Evolutionary conservation across 768 basidiomycete species (phyloP).

Genomic region (Artomyces pyxidatus): DNA sequence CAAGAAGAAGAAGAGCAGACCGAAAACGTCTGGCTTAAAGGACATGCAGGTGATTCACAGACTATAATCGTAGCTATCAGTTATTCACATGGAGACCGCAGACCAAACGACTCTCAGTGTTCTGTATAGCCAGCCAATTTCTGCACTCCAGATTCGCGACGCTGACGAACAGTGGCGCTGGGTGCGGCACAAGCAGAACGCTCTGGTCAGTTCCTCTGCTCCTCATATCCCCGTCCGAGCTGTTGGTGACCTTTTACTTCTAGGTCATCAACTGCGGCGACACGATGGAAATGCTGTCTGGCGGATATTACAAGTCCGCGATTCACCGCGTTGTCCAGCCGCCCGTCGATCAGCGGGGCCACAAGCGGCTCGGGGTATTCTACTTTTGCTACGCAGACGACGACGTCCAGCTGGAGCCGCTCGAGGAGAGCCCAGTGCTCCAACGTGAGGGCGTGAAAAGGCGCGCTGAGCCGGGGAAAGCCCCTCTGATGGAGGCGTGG

Average conservation of each 20-base stretch:
- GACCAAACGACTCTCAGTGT: slow-evolving; percentile 25
- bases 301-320: slow-evolving; percentile 26
- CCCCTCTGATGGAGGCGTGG: slow-evolving; percentile 22
- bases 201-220: slow-evolving; percentile 23
- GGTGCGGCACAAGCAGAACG: slow-evolving; percentile 26
- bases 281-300: slow-evolving; percentile 24
- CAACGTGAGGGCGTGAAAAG: slow-evolving; percentile 18
- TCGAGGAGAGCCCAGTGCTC: slow-evolving; percentile 22
- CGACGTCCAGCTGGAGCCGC: slow-evolving; percentile 22
- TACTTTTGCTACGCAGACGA: slow-evolving; percentile 27
- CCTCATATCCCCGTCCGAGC: not conserved
- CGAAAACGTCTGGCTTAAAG: slow-evolving; percentile 28
- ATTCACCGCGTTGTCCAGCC: slow-evolving; percentile 30
- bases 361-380: slow-evolving; percentile 25
- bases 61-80: not conserved
- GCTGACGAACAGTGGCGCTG: slow-evolving; percentile 27
- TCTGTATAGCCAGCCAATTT: slow-evolving; percentile 27
- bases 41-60: slow-evolving; percentile 21
- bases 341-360: slow-evolving; percentile 24
- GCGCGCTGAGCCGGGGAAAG: slow-evolving; percentile 19
- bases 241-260: not conserved
- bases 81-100: no score
- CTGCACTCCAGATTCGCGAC: slow-evolving; percentile 25
- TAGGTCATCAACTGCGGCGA: slow-evolving; percentile 33
- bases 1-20: slow-evolving; percentile 22